These are phyloP conservation scores for Uncinocarpus reesii DNA, from an alignment of 2,329 filamentous ascomycete species.

Conservation along the genomic window DNA sequence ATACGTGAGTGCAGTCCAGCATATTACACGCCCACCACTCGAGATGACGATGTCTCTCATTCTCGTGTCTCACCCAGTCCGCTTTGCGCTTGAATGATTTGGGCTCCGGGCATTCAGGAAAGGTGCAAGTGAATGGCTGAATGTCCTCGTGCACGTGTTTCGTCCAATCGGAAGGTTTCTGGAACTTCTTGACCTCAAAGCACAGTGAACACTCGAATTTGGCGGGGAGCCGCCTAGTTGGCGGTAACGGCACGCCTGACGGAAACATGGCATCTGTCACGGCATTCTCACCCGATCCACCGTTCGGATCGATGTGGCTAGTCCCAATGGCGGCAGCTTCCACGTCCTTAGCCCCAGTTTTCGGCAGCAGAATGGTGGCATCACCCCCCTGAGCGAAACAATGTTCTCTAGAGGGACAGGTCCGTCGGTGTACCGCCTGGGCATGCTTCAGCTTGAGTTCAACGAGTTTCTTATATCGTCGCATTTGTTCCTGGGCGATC, in stretches of 20 bases:
- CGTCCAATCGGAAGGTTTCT: slow-evolving; percentile 91
- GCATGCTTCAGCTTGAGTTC: slow-evolving; percentile 61
- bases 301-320: slow-evolving; percentile 55
- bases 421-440: slow-evolving; percentile 45
- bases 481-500: slow-evolving; percentile 68
- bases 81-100: slow-evolving; percentile 94
- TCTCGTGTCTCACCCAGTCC: slow-evolving; percentile 91
- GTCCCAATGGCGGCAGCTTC: slow-evolving; percentile 46
- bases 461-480: slow-evolving; percentile 67
- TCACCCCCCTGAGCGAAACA: slow-evolving; percentile 61
- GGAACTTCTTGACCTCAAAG: slow-evolving; percentile 72
- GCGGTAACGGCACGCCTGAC: slow-evolving; percentile 68
- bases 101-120: slow-evolving; percentile 67
- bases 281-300: slow-evolving; percentile 57
- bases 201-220: slow-evolving; percentile 86
- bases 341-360: slow-evolving; percentile 42
- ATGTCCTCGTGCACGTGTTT: slow-evolving; percentile 93
- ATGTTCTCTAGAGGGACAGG: slow-evolving; percentile 51
- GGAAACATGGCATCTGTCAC: slow-evolving; percentile 68
- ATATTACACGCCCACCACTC: slow-evolving; percentile 86
- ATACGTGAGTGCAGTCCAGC: slow-evolving; percentile 68
- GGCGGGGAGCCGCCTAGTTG: slow-evolving; percentile 64
- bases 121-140: slow-evolving; percentile 87
- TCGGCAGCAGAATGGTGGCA: slow-evolving; percentile 51
- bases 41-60: slow-evolving; percentile 77